These are phyloP conservation scores for Cercospora citrullina DNA, from an alignment of 2,329 filamentous ascomycete genomes.

Conservation along the genomic window DNA sequence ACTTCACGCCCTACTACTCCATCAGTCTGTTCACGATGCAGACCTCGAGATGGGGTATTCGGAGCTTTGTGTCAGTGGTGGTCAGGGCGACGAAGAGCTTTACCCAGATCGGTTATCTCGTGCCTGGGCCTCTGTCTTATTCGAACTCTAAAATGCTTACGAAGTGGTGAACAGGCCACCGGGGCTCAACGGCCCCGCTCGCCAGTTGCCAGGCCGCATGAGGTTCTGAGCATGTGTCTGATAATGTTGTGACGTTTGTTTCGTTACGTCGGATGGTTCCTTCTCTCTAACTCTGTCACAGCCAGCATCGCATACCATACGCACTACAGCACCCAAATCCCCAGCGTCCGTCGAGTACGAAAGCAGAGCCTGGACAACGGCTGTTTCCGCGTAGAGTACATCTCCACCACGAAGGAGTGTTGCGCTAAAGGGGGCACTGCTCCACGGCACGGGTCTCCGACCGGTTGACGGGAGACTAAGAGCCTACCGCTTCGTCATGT, in stretches of 20 bases:
- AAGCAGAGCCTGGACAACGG: not conserved
- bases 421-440: not conserved
- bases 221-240: slow-evolving; percentile 18
- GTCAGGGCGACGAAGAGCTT: not conserved
- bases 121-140: slow-evolving; percentile 6
- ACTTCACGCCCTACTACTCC: not conserved
- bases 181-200: slow-evolving; percentile 20
- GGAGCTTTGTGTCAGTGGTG: not conserved
- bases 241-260: not conserved
- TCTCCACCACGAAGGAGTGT: not conserved
- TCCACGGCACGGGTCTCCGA: not conserved
- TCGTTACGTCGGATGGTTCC: not conserved
- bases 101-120: slow-evolving; percentile 4
- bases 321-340: not conserved
- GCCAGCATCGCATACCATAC: not conserved
- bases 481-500: not conserved
- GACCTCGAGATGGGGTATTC: not conserved
- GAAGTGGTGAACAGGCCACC: slow-evolving; percentile 12
- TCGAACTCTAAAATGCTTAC: slow-evolving; percentile 19
- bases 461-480: not conserved
- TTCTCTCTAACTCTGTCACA: not conserved
- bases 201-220: slow-evolving; percentile 20
- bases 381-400: not conserved
- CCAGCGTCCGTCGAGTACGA: not conserved
- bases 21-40: not conserved